Evolutionary conservation across 1,284 basidiomycete genomes (phyloP).

Genomic region (Termitomyces sp.): DNA sequence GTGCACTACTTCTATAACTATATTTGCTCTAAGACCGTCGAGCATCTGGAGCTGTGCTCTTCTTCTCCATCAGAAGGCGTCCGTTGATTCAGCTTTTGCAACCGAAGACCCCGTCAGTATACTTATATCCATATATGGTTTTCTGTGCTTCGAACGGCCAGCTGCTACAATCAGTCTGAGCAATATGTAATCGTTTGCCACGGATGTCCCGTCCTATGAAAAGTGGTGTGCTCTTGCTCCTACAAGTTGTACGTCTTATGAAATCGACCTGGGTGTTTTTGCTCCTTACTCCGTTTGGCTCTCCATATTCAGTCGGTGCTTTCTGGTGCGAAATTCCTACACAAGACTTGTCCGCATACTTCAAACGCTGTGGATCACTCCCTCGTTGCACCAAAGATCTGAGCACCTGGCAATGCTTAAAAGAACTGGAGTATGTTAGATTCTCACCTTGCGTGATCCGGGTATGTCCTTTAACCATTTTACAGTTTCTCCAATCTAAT

Average conservation of each 20-base stretch:
- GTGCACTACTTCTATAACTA: not conserved
- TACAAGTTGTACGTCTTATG: no score
- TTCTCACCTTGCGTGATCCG: not conserved
- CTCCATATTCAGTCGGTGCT: no score
- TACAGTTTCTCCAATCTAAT: not conserved
- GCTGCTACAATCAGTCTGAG: not conserved
- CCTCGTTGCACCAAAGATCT: not conserved
- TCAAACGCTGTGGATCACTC: not conserved
- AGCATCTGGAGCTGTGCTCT: not conserved
- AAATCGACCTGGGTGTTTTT: no score
- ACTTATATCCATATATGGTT: not conserved
- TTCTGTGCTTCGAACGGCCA: not conserved
- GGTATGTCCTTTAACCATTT: not conserved
- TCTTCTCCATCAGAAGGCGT: not conserved
- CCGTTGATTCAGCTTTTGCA: no score
- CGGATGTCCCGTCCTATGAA: no score
- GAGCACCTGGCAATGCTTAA: not conserved
- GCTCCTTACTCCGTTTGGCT: no score
- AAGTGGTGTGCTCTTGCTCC: no score
- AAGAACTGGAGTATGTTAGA: not conserved
- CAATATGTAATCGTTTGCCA: not conserved
- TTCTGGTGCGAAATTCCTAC: no score
- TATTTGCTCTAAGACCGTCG: not conserved
- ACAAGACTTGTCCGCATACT: not conserved
- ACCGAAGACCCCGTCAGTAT: no score